Percentiles rank a stretch among this genome's conserved stretches.
Evolutionary conservation across 148 eudicot species (phyloP).

Genomic region (Rhododendron vialii): DNA sequence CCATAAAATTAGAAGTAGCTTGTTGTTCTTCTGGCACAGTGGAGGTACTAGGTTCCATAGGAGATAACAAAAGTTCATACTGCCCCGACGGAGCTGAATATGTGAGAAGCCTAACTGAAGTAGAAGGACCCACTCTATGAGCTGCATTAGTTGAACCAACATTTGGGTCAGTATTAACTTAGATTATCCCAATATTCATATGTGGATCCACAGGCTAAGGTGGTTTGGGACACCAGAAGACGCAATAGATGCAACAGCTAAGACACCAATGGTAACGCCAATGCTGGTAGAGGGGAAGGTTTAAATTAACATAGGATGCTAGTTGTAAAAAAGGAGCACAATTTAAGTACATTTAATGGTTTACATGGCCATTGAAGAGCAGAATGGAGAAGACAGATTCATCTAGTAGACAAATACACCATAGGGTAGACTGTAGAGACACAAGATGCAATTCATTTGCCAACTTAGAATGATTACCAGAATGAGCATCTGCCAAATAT

Average conservation of each 20-base stretch:
- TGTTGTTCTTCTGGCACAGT: conserved; percentile 40
- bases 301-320: background rate
- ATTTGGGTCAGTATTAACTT: conserved; percentile 34
- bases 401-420: background rate
- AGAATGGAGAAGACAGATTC: background rate
- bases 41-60: conserved; percentile 50
- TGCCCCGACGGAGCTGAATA: conserved; percentile 94
- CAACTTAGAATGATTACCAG: conserved; percentile 46
- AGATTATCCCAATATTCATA: background rate
- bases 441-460: conserved; percentile 53
- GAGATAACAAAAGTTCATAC: conserved; percentile 85
- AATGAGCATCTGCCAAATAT: conserved; percentile 67
- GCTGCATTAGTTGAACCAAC: conserved; percentile 35
- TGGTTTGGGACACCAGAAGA: background rate
- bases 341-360: background rate
- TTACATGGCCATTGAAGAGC: background rate
- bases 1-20: conserved; percentile 35
- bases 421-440: conserved; percentile 43
- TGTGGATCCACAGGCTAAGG: background rate
- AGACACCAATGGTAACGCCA: background rate
- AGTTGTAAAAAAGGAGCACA: background rate
- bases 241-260: background rate
- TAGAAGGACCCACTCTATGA: conserved; percentile 54
- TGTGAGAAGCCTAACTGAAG: conserved; percentile 86
- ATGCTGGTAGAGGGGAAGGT: background rate